Conservation (phyloP, 345 rosid species). For the Leavenworthia alabamica region DNA sequence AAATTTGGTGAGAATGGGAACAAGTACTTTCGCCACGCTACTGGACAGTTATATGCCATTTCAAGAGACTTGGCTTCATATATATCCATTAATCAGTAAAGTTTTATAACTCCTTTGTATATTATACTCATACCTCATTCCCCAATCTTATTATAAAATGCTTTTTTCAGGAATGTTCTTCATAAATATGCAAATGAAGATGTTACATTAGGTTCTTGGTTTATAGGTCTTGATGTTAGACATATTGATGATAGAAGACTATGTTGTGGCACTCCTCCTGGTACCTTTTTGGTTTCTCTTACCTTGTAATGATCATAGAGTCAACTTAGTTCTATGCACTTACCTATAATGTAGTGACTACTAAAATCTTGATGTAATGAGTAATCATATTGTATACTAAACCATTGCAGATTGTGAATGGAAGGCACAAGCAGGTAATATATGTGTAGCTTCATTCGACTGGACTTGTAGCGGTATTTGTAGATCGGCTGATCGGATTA, state of each 20-base stretch:
- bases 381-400: background rate
- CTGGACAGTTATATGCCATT: conserved; percentile 88
- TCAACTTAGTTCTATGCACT: background rate
- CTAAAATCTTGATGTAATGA: background rate
- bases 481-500: conserved; percentile 63
- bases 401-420: conserved; percentile 57
- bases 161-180: conserved; percentile 65
- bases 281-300: conserved; percentile 33
- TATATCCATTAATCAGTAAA: conserved; percentile 71
- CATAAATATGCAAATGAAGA: conserved; percentile 94
- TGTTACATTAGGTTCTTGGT: conserved; percentile 93
- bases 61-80: conserved; percentile 93
- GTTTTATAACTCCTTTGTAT: background rate
- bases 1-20: conserved; percentile 96
- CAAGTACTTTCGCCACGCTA: conserved; percentile 91
- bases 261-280: conserved; percentile 90
- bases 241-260: conserved; percentile 91
- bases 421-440: conserved; percentile 78
- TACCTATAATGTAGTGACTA: background rate
- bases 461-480: conserved; percentile 81
- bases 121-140: background rate
- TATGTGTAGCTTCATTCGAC: conserved; percentile 73
- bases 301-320: background rate
- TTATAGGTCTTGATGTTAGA: conserved; percentile 91
- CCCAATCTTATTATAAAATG: background rate